phyloP scores from a whole-genome alignment of 1,139 yeast genomes.

The Debaryomyces subglobosus region DNA sequence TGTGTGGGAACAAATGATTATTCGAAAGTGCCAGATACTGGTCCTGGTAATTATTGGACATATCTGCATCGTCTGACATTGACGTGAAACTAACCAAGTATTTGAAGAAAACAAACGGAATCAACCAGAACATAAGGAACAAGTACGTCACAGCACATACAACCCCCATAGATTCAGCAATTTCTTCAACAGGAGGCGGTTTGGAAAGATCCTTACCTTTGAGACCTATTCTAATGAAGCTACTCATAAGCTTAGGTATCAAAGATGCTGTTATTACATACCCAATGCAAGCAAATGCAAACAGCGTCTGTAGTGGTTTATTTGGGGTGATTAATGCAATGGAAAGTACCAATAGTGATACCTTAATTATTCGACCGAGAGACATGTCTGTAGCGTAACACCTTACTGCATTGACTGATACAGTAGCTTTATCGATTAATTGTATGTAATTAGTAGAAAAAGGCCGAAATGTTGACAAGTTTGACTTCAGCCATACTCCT shows the following conservation, averaged over 20 bases:
- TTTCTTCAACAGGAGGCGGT: slow-evolving; percentile 53
- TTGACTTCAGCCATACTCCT: slow-evolving; percentile 2
- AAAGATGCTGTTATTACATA: slow-evolving; percentile 57
- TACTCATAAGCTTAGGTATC: slow-evolving; percentile 67
- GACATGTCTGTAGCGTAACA: neutral
- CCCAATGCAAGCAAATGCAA: slow-evolving; percentile 71
- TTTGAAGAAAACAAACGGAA: slow-evolving; percentile 87
- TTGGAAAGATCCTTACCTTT: slow-evolving; percentile 85
- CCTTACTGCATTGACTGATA: slow-evolving; percentile 1
- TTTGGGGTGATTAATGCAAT: slow-evolving; percentile 28
- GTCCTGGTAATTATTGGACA: slow-evolving; percentile 35
- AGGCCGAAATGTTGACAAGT: neutral
- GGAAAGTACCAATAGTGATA: slow-evolving; percentile 21
- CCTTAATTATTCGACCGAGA: slow-evolving; percentile 1
- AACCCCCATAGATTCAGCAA: slow-evolving; percentile 92
- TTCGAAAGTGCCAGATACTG: slow-evolving; percentile 36
- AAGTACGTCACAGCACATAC: slow-evolving; percentile 82
- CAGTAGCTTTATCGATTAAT: neutral
- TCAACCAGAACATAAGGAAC: slow-evolving; percentile 78
- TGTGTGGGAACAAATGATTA: slow-evolving; percentile 71
- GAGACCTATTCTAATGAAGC: slow-evolving; percentile 77
- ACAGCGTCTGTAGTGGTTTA: slow-evolving; percentile 50
- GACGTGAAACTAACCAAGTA: slow-evolving; percentile 60
- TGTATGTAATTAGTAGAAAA: neutral
- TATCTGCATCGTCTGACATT: slow-evolving; percentile 37